Percentiles rank a stretch among this genome's conserved stretches.
Conservation (phyloP, 1,284 basidiomycete species). For the Macrocystidia cucumis region DNA sequence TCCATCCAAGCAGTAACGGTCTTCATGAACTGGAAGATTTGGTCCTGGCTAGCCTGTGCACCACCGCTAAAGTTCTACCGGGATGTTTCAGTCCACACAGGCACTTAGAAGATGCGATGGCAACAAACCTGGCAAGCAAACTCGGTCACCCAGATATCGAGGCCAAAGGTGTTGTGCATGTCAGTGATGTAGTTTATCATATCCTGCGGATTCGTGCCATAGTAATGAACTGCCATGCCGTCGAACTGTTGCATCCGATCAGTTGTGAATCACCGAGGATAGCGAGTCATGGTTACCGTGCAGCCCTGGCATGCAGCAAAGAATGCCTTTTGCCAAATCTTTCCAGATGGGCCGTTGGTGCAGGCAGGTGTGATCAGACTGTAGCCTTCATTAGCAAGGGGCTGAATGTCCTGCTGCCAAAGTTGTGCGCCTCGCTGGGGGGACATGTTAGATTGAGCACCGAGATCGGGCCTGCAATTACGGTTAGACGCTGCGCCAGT, state of each 20-base stretch:
- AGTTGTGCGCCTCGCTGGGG: conserved; percentile 39
- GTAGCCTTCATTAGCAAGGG: conserved; percentile 50
- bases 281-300: conserved; percentile 46
- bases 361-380: conserved; percentile 57
- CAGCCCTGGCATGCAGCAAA: conserved; percentile 43
- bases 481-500: conserved; percentile 2
- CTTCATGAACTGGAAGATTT: conserved; percentile 54
- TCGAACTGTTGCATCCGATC: conserved; percentile 37
- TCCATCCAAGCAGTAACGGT: conserved; percentile 52
- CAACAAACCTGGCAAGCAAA: conserved; percentile 57
- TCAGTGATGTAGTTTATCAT: conserved; percentile 44
- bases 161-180: conserved; percentile 43
- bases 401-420: conserved; percentile 59
- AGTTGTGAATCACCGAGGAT: too few relatives aligned
- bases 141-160: conserved; percentile 61
- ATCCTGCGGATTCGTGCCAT: conserved; percentile 40
- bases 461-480: conserved; percentile 33
- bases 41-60: conserved; percentile 36
- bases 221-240: conserved; percentile 49
- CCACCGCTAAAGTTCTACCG: conserved; percentile 57
- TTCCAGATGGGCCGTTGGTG: conserved; percentile 52
- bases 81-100: background rate
- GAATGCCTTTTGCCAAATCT: conserved; percentile 56
- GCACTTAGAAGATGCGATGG: background rate
- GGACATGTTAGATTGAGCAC: conserved; percentile 51